These are phyloP conservation scores for Aspergillus sp. DNA, from an alignment of 2,329 filamentous ascomycete species.

Conservation along the genomic window DNA sequence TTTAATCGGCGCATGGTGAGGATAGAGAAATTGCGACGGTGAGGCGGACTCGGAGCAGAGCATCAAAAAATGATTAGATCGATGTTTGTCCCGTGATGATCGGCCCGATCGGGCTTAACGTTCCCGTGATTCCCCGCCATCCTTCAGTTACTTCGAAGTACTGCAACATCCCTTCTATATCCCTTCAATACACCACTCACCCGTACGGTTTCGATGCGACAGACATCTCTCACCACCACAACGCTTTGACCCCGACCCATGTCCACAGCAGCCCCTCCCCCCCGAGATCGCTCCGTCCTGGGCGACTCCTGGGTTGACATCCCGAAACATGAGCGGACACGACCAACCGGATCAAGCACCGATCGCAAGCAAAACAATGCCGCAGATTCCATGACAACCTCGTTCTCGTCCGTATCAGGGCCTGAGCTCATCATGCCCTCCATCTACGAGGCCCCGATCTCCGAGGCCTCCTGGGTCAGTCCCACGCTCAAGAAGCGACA, in stretches of 20 bases:
- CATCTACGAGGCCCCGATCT: slow-evolving; percentile 33
- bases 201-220: too few species aligned
- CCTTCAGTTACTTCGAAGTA: not conserved
- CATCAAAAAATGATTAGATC: not conserved
- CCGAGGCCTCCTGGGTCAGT: slow-evolving; percentile 34
- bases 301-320: slow-evolving; percentile 38
- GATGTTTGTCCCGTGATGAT: slow-evolving; percentile 13
- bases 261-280: slow-evolving; percentile 4
- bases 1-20: slow-evolving; percentile 19
- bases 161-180: not conserved
- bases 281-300: slow-evolving; percentile 19
- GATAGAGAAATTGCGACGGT: not conserved
- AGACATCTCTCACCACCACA: too few species aligned
- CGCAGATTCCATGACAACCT: slow-evolving; percentile 22
- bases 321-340: slow-evolving; percentile 9
- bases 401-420: slow-evolving; percentile 30
- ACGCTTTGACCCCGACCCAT: slow-evolving; percentile 7
- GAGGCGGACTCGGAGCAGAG: not conserved
- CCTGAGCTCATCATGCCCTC: slow-evolving; percentile 43
- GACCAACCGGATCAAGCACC: not conserved
- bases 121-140: slow-evolving; percentile 18
- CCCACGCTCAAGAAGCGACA: slow-evolving; percentile 27
- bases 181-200: too few species aligned
- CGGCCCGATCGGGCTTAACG: slow-evolving; percentile 16
- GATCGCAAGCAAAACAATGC: slow-evolving; percentile 12